These are phyloP conservation scores for Ambrosia hybrid DNA, from an alignment of 140 eudicot species.

Conservation along the genomic window DNA sequence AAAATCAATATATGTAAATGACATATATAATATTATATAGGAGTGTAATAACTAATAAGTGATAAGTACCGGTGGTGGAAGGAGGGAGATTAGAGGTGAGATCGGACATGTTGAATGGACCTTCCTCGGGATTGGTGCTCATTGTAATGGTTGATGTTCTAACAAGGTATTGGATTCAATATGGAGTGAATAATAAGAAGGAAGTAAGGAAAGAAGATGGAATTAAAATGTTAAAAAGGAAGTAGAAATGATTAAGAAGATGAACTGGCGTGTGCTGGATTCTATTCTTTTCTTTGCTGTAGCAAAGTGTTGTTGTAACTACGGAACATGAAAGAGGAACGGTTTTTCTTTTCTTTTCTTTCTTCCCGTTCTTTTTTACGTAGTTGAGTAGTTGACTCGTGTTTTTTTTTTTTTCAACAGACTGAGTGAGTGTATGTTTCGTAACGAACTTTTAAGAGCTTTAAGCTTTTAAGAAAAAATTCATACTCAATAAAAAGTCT, in stretches of 20 bases:
- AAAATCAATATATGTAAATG: not conserved
- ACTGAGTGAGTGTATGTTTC: no score
- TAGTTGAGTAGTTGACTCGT: not conserved
- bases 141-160: constrained; percentile 17
- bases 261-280: constrained; percentile 35
- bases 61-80: constrained; percentile 35
- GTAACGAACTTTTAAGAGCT: no score
- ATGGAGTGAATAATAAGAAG: not conserved
- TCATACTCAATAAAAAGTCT: no score
- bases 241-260: constrained; percentile 1
- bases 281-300: constrained; percentile 28
- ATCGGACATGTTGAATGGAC: constrained; percentile 36
- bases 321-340: not conserved
- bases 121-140: constrained; percentile 27
- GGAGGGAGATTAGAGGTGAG: constrained; percentile 36
- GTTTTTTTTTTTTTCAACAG: no score
- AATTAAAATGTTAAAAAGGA: not conserved
- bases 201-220: not conserved
- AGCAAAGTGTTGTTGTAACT: constrained; percentile 3
- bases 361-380: no score
- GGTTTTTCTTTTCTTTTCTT: not conserved
- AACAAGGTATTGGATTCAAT: not conserved
- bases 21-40: no score
- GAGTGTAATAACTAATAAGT: no score
- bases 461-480: no score